Base-by-base conservation (phyloP, 2,329 filamentous ascomycete species). In the Clarireedia sp. region DNA sequence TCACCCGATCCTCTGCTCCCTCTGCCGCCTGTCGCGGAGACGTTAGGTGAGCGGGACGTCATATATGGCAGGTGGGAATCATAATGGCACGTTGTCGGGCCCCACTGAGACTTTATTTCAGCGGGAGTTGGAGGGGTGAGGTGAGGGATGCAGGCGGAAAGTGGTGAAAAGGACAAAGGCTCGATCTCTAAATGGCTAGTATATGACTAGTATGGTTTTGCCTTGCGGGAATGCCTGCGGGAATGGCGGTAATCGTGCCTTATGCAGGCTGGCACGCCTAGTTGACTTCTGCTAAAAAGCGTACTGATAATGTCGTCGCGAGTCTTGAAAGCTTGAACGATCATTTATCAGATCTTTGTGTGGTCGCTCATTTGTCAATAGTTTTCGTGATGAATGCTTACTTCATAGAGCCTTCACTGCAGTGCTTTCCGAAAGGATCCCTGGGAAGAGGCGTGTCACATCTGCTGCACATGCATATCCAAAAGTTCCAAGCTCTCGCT, bases 21-120 rank as follows among this genome's bases (percentile, higher is more conserved):
- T 50, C 45, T 55, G 23, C 52, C 52, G 52, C 52, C 52, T 51
- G 52, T 36, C 21, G 52, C 52, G 52, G 52, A 37, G 49, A 50
- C 16, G 16, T 44, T 47, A 48, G 51, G 43, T 21, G 45, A 37
- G 26, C 24, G 46, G 52, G 19, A 47, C 36, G 54, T 52, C 54
- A 33, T 33, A 56, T 56, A 56, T 46, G 48, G 48, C 48, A 52
- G 19, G 48, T 52, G 49, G 37, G 16, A 55, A 43, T 33, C 52
- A 55, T 55, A 19, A 10, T 55, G 48, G 51, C 44, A 54, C 33
- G 44, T 21, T 54, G 33, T 54, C 43, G 48, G 23, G 51, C 33
- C 51, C 51, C 51, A 54, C 51, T 29, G 51, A 29, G 26, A 53
- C 50, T 26, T 17, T 38, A 3, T 26, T 26, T 23, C 29, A 33